These are phyloP conservation scores for Chalciporus chontae DNA, from an alignment of 768 basidiomycete genomes.

Conservation along the genomic window DNA sequence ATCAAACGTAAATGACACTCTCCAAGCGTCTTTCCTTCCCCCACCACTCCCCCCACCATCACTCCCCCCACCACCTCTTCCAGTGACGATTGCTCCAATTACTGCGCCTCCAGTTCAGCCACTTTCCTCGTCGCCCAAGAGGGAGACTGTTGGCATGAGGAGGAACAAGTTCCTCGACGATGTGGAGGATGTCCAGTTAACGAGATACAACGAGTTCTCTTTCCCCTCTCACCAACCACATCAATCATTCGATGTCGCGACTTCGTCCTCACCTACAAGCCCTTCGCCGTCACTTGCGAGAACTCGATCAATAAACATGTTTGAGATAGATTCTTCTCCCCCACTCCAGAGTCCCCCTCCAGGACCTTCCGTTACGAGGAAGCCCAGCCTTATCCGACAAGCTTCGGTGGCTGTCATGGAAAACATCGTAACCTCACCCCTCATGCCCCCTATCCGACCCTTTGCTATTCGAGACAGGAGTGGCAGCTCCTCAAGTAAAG, in stretches of 20 bases:
- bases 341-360: conserved; percentile 9
- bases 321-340: conserved; percentile 17
- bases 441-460: conserved; percentile 44
- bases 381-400: conserved; percentile 45
- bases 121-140: conserved; percentile 34
- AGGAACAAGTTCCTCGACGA: conserved; percentile 30
- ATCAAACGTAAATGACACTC: conserved; percentile 37
- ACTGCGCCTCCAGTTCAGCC: conserved; percentile 26
- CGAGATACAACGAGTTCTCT: conserved; percentile 49
- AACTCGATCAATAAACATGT: conserved; percentile 33
- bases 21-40: conserved; percentile 40
- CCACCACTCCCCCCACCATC: conserved; percentile 35
- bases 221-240: conserved; percentile 59
- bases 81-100: conserved; percentile 24
- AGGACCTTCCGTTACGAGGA: conserved; percentile 15
- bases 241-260: conserved; percentile 50
- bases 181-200: conserved; percentile 39
- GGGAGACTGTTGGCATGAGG: conserved; percentile 33
- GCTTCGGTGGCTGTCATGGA: conserved; percentile 58
- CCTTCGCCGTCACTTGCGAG: conserved; percentile 32
- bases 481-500: conserved; percentile 43
- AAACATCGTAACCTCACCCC: conserved; percentile 33
- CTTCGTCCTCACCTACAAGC: conserved; percentile 28
- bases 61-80: conserved; percentile 1
- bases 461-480: conserved; percentile 47